Base-by-base conservation (phyloP, 805 yeast species). In the Saccharomyces kudriavzevii region DNA sequence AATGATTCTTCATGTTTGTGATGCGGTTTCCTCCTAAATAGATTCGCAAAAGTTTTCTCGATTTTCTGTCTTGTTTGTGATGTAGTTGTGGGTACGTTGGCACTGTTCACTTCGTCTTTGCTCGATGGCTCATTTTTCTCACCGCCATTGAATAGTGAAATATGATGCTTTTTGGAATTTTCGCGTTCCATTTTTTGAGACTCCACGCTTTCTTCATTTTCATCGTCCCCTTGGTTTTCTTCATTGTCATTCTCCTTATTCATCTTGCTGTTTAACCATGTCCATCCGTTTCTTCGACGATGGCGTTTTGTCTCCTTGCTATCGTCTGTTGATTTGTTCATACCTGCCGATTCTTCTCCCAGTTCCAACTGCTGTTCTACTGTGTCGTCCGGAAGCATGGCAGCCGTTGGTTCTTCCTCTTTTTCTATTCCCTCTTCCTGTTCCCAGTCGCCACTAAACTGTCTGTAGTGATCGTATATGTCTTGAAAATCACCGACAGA, bases 11-110 rank as follows among this genome's bases (percentile, higher is more conserved):
- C 43, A 35, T 35, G 43, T 24, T 35, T 35, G 22, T 35, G 43
- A 17, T 35, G 43, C 4, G 43, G 24, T 45, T 58, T 59, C 17
- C 58, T 52, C 46, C 53, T 55, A 48, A 58, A 60, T 20, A 60
- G 52, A 40, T 53, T 64, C 2, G 58, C 64, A 45, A 65, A 55
- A 43, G 60, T 65, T 50, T 60, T 57, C 40, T 62, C 67, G 28
- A 60, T 55, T 25, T 50, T 58, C 46, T 57, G 61, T 30, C 52
- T 52, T 31, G 45, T 56, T 8, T 45, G 40, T 2, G 43, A 35
- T n/a, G 43, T n/a, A 4, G 14, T n/a, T 11, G 35, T n/a, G 29
- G 29, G 27, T 25, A 27, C 35, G 6, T 24, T 43, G 9, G 24
- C 11, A 35, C 8, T 35, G 22, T 35, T 35, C 22, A 8, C 22